Percentiles rank a stretch among this genome's conserved stretches.
These are phyloP conservation scores for Psilocybe cubensis DNA, from an alignment of 768 basidiomycete species.

Conservation along the genomic window DNA sequence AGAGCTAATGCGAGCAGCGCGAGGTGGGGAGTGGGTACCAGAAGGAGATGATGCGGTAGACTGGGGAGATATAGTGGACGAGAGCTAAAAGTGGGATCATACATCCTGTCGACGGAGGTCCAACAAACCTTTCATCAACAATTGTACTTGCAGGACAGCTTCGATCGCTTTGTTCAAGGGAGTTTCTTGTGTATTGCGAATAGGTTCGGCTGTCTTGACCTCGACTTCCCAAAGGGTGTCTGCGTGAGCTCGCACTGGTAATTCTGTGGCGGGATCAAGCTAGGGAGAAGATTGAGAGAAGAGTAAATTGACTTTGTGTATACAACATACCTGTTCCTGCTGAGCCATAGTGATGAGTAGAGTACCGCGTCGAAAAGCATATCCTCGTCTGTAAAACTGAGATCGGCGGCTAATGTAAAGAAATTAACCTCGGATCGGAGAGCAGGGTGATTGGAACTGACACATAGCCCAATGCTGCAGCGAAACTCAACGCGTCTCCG, in stretches of 20 bases:
- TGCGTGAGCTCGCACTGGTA: slow-evolving; percentile 75
- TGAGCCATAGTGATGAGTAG: slow-evolving; percentile 84
- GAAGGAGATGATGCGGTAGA: slow-evolving; percentile 50
- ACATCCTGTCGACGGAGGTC: slow-evolving; percentile 78
- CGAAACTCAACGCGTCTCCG: slow-evolving; percentile 82
- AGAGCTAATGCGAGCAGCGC: slow-evolving; percentile 43
- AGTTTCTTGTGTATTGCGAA: slow-evolving; percentile 76
- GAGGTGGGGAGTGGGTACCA: slow-evolving; percentile 30
- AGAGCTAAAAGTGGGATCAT: slow-evolving; percentile 33
- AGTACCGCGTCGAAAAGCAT: slow-evolving; percentile 70
- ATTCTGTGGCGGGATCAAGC: slow-evolving; percentile 77
- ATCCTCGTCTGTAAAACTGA: slow-evolving; percentile 83
- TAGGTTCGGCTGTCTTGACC: slow-evolving; percentile 81
- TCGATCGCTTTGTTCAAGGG: slow-evolving; percentile 74
- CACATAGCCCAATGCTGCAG: slow-evolving; percentile 79
- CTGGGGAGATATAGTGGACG: slow-evolving; percentile 53
- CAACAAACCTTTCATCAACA: slow-evolving; percentile 82
- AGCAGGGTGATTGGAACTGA: slow-evolving; percentile 34
- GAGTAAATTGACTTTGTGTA: neutral
- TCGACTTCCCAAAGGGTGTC: slow-evolving; percentile 90
- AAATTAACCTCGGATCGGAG: slow-evolving; percentile 8
- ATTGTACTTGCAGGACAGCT: slow-evolving; percentile 79
- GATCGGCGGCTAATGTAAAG: slow-evolving; percentile 51
- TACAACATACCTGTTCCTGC: slow-evolving; percentile 69
- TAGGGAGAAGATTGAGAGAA: slow-evolving; percentile 29